These are phyloP conservation scores for Pleurozium schreberi DNA, from an alignment of 225 moss, liverwort and hornwort genomes.

Conservation along the genomic window DNA sequence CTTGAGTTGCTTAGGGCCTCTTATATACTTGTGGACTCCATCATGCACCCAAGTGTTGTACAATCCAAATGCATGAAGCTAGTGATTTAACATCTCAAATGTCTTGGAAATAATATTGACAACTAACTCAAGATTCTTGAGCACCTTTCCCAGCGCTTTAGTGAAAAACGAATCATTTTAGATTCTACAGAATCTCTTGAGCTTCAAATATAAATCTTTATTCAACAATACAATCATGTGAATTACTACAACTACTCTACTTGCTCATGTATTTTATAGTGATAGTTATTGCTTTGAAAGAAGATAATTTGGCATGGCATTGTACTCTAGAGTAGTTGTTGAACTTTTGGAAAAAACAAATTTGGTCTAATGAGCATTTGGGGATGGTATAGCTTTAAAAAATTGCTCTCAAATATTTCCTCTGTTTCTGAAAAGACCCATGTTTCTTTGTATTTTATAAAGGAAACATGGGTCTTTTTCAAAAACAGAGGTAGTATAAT, in stretches of 20 bases:
- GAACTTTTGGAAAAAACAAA: too few species aligned
- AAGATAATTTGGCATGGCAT: too few species aligned
- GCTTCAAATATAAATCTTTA: neutral
- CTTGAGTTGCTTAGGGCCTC: conserved; percentile 35
- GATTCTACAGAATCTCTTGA: neutral
- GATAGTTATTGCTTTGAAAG: neutral
- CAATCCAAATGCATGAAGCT: neutral
- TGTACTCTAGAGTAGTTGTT: too few species aligned
- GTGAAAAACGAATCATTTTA: neutral
- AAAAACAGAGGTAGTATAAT: too few species aligned
- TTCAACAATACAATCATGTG: too few species aligned
- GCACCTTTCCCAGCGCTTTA: neutral
- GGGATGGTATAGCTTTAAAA: neutral
- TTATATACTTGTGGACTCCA: conserved; percentile 44
- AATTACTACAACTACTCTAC: neutral
- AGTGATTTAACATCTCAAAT: neutral
- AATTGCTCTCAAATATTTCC: too few species aligned
- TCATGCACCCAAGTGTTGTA: conserved; percentile 50
- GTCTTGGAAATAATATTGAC: neutral
- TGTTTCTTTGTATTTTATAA: too few species aligned
- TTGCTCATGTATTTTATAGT: neutral
- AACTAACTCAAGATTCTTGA: neutral
- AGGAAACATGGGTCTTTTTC: too few species aligned
- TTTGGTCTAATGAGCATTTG: neutral
- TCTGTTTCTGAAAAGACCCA: too few species aligned